Percentiles rank a stretch among this genome's conserved stretches.
These are phyloP conservation scores for Chaetomium olivaceum DNA, from an alignment of 2,329 filamentous ascomycete genomes.

Conservation along the genomic window DNA sequence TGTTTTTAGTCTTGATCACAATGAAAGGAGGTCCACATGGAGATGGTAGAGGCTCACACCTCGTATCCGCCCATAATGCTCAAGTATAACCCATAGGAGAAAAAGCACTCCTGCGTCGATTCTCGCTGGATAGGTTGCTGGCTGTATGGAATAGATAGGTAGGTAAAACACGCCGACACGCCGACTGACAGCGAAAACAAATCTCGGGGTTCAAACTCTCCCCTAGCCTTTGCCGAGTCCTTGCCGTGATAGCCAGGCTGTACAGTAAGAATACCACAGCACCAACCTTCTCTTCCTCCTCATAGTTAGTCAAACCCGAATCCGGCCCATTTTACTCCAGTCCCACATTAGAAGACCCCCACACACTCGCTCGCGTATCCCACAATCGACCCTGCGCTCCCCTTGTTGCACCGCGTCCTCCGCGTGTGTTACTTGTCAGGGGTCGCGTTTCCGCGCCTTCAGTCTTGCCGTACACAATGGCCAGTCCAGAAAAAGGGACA, in stretches of 20 bases:
- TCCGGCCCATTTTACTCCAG: constrained; percentile 8
- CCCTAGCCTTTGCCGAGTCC: neutral
- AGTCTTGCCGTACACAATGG: neutral
- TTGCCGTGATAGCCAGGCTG: neutral
- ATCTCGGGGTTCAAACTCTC: neutral
- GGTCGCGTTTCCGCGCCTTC: too few species aligned
- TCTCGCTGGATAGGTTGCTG: neutral
- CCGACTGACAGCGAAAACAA: neutral
- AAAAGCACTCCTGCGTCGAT: constrained; percentile 4
- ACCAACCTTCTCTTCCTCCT: neutral
- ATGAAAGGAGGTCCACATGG: too few species aligned
- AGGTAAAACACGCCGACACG: constrained; percentile 4
- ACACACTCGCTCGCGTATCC: neutral
- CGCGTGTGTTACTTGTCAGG: neutral
- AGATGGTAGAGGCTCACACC: neutral
- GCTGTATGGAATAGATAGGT: constrained; percentile 10
- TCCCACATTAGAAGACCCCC: neutral
- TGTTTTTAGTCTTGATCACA: too few species aligned
- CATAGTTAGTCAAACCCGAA: neutral
- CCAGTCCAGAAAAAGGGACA: too few species aligned
- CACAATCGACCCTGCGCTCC: neutral
- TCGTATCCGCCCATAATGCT: neutral
- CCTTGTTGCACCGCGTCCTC: neutral
- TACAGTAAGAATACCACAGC: neutral
- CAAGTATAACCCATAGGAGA: neutral